phyloP scores from a whole-genome alignment of 2,329 filamentous ascomycete species.

The Aspergillus nomiae region DNA sequence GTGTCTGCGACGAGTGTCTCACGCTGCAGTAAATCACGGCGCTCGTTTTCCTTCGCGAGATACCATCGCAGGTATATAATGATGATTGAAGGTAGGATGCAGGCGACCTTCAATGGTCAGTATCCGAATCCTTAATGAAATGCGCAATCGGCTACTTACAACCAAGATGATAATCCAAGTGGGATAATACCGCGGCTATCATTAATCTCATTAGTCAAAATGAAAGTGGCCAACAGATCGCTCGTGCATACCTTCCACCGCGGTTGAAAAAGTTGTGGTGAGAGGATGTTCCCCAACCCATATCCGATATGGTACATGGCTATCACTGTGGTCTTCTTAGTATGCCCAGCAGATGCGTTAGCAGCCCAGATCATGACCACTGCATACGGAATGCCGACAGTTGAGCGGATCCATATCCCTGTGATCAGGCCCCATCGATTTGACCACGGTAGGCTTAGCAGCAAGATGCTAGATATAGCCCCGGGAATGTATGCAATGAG shows the following conservation, averaged over 20 bases:
- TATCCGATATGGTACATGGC: slow-evolving; percentile 36
- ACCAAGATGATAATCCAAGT: not conserved
- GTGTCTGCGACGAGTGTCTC: not conserved
- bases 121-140: not conserved
- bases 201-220: not conserved
- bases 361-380: slow-evolving; percentile 45
- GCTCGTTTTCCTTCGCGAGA: slow-evolving; percentile 44
- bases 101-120: slow-evolving; percentile 32
- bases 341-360: slow-evolving; percentile 43
- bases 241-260: slow-evolving; percentile 28
- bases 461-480: slow-evolving; percentile 39
- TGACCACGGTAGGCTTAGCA: slow-evolving; percentile 40
- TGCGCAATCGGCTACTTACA: not conserved
- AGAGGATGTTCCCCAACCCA: slow-evolving; percentile 47
- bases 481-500: slow-evolving; percentile 37
- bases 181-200: not conserved
- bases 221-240: not conserved
- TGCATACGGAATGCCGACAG: slow-evolving; percentile 40
- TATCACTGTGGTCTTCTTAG: slow-evolving; percentile 45
- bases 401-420: slow-evolving; percentile 43
- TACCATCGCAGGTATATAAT: slow-evolving; percentile 45
- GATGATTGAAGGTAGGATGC: slow-evolving; percentile 42
- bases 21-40: slow-evolving; percentile 33
- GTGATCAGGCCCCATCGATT: slow-evolving; percentile 40
- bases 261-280: slow-evolving; percentile 44